Base-by-base conservation (phyloP, 31 red algal genomes). In the Asparagopsis taxiformis region DNA sequence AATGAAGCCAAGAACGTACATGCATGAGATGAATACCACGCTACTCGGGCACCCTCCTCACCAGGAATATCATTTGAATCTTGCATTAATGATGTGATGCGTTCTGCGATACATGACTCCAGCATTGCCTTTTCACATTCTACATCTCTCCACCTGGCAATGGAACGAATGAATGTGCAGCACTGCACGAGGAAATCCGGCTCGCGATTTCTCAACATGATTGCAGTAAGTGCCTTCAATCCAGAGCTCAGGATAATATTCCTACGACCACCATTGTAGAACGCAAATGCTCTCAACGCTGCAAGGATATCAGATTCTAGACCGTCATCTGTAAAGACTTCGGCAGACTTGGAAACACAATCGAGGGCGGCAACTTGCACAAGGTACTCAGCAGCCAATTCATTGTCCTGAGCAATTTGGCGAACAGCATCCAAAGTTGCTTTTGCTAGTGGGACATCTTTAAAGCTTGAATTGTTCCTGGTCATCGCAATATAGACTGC, bases 191-290 rank as follows among this genome's bases (percentile, higher is more conserved):
- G 65, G 30, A 87, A 78, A 17, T 75, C 60, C 2, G 72, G 83
- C 15, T 87, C 83, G 3, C 54, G 44, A 55, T 87, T 87, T 16
- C 83, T 39, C 24, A 87, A 34, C 83, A 87, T 87, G 41, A 78
- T 77, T 1, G 71, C 62, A 6, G 83, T 71, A 28, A 87, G 65
- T 1, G 72, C 83, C 34, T 77, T 68, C 54, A 87, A 68, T 1
- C 72, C 83, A 39, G 64, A 78, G 61, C 83, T 87, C 83, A 87
- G 70, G 33, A 87, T 78, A 38, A 87, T 75, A n/a, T 87, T 87
- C 41, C 83, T 48, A 46, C 72, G 61, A 1, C 72, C 83, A 34
- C 65, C 63, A 19, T 68, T 61, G 57, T 87, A 87, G 46, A 87
- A 87, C 55, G 83, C 55, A 78, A 87, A 87, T 25, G 83, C 71